Evolutionary conservation across 805 yeast genomes (phyloP), one percentile per base, ranked within the genome.

Genomic region (Candida ulmi): DNA sequence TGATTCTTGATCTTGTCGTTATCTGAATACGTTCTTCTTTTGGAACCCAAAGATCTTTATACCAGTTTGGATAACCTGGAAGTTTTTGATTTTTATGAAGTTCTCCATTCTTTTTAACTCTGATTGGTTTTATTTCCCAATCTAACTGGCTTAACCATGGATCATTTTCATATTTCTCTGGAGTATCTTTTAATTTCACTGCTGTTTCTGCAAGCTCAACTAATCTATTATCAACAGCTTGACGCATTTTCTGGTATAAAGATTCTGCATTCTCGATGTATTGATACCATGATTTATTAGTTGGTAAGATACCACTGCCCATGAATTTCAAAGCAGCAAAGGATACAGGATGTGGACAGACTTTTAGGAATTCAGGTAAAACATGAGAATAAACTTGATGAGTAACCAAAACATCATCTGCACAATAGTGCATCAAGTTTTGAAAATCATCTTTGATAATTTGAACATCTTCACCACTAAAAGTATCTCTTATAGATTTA

Each of bases 61-160:
- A 95, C 99, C 99, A 93, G 48, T 83, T 83, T 0, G 99, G 99
- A 51, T 72, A 87, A 0, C 96, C 98, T 0, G 95, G 95, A 35
- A 87, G 55, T 50, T 76, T 88, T 58, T 87, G 95, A 19, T 74
- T 78, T 39, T 86, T 84, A 18, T 66, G 71, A 1, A 87, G 85
- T 4, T 62, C 63, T 2, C 93, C 95, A 29, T 74, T 68, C 54
- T 87, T 87, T 12, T 81, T 85, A 31, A 78, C 46, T 38, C 78
- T 71, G 0, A 72, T 57, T 2, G 84, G 82, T 25, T 68, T 68
- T 2, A 82, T 64, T 0, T 78, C 73, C 99, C 99, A 93, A 58
- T 93, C 88, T 41, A 93, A 66, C 59, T 95, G 99, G 2, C 71
- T 68, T 30, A 90, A 66, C 99, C 99, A 95, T 0, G 95, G 95